These are phyloP conservation scores for Trichophyton simii DNA, from an alignment of 2,329 filamentous ascomycete species.

Conservation along the genomic window DNA sequence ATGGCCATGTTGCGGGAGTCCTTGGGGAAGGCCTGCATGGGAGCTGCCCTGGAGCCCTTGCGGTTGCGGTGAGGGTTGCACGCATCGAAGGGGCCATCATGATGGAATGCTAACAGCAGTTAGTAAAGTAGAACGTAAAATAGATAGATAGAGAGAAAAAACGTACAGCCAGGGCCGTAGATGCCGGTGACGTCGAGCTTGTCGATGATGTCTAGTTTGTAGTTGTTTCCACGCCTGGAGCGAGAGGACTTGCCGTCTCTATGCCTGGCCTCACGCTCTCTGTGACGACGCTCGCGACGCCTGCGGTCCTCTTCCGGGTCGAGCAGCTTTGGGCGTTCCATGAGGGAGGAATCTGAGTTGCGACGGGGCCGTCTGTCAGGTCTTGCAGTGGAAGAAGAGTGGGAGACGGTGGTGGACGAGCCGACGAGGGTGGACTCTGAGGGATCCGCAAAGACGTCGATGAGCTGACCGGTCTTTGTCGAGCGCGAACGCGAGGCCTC, in stretches of 20 bases:
- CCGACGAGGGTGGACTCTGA: conserved; percentile 11
- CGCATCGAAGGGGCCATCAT: conserved; percentile 94
- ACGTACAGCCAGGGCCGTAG: conserved; percentile 71
- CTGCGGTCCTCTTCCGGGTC: conserved; percentile 40
- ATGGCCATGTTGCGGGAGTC: conserved; percentile 86
- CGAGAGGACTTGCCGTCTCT: conserved; percentile 19
- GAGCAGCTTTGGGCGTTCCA: conserved; percentile 40
- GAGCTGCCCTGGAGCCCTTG: conserved; percentile 66
- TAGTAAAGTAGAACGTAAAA: too few relatives aligned
- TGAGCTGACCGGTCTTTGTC: conserved; percentile 8
- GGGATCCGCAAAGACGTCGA: conserved; percentile 40
- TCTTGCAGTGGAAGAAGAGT: conserved; percentile 16
- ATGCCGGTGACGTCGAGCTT: conserved; percentile 93
- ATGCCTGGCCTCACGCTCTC: conserved; percentile 37
- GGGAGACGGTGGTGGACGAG: not conserved
- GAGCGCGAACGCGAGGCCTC: conserved; percentile 16
- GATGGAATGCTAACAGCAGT: conserved; percentile 64
- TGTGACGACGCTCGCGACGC: conserved; percentile 36
- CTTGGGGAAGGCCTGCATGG: conserved; percentile 92
- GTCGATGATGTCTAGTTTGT: conserved; percentile 73
- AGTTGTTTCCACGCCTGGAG: conserved; percentile 26
- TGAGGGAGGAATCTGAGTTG: conserved; percentile 52
- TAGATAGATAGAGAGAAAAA: not conserved
- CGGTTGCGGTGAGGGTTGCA: conserved; percentile 90
- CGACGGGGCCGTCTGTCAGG: conserved; percentile 41